Percentiles rank a stretch among this genome's conserved stretches.
phyloP scores from a whole-genome alignment of 2,329 filamentous ascomycete species.

The Amesomyces nigricolor region DNA sequence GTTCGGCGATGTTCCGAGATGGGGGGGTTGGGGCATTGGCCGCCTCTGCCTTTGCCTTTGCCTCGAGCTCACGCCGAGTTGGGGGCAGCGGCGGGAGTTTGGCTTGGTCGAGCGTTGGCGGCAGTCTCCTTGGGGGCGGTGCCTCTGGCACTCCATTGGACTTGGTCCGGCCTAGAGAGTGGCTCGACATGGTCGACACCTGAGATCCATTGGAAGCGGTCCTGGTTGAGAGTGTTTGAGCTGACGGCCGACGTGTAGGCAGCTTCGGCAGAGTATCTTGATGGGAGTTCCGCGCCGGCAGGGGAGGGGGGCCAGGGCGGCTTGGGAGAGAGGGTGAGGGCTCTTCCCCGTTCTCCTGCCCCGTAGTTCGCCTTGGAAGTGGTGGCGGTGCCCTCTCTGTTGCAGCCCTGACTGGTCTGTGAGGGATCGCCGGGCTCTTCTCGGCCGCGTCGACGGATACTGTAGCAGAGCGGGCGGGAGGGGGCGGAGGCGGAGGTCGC shows the following conservation, averaged over 20 bases:
- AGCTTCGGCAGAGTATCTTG: conserved; percentile 41
- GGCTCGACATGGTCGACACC: conserved; percentile 48
- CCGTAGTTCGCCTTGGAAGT: conserved; percentile 35
- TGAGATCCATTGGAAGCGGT: conserved; percentile 55
- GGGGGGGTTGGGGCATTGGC: conserved; percentile 30
- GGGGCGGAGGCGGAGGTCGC: conserved; percentile 43
- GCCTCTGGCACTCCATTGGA: conserved; percentile 45
- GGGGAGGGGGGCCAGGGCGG: conserved; percentile 32
- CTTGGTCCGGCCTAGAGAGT: conserved; percentile 42
- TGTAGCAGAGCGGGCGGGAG: conserved; percentile 38
- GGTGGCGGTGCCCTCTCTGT: conserved; percentile 32
- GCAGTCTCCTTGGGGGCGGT: conserved; percentile 40
- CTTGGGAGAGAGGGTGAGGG: conserved; percentile 26
- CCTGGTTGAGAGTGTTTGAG: conserved; percentile 38
- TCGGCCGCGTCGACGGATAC: conserved; percentile 19
- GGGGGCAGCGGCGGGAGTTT: conserved; percentile 54
- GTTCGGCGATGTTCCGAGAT: conserved; percentile 33
- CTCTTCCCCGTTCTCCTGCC: conserved; percentile 22
- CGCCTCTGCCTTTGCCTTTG: conserved; percentile 34
- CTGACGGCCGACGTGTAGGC: conserved; percentile 45
- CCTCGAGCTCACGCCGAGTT: conserved; percentile 48
- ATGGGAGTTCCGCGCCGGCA: conserved; percentile 36
- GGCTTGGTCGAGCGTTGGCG: conserved; percentile 51
- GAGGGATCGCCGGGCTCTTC: conserved; percentile 36
- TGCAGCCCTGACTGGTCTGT: conserved; percentile 31